Evolutionary conservation across 164 flowering plant genomes (phyloP).

Genomic region (Chimonanthus salicifolius): DNA sequence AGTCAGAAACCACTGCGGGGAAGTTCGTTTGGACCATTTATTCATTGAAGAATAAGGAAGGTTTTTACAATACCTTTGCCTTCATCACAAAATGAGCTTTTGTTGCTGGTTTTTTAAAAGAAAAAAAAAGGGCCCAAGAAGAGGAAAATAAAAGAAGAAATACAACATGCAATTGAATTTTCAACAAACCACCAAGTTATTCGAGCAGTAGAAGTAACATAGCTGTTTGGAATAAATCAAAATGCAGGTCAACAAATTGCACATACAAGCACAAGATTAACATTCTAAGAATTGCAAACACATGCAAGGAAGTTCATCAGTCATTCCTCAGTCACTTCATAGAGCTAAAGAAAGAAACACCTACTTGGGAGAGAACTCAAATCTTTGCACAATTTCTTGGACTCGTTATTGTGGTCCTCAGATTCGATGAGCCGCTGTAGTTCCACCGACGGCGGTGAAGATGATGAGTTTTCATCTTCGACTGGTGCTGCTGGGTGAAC

Average conservation of each 20-base stretch:
- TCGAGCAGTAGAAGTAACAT: background rate
- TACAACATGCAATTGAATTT: background rate
- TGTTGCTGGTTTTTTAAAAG: too few relatives aligned
- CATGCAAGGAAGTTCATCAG: background rate
- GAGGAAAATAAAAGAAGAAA: background rate
- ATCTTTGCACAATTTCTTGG: conserved; percentile 24
- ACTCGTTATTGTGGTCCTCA: conserved; percentile 4
- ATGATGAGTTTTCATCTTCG: conserved; percentile 16
- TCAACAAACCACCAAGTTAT: background rate
- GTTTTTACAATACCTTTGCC: background rate
- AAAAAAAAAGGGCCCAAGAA: too few relatives aligned
- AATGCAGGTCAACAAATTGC: background rate
- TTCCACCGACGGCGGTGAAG: conserved; percentile 10
- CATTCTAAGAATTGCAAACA: background rate
- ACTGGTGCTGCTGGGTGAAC: conserved; percentile 16
- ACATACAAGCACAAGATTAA: background rate
- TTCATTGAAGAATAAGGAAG: background rate
- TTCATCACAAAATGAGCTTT: too few relatives aligned
- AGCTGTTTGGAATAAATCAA: background rate
- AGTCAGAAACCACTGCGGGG: background rate
- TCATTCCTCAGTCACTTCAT: background rate
- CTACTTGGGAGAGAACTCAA: conserved; percentile 36
- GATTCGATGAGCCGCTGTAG: conserved; percentile 13
- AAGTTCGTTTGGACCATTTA: background rate
- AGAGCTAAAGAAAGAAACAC: conserved; percentile 6